These are phyloP conservation scores for Biancaea sappan DNA, from an alignment of 306 rosid species.

Conservation along the genomic window DNA sequence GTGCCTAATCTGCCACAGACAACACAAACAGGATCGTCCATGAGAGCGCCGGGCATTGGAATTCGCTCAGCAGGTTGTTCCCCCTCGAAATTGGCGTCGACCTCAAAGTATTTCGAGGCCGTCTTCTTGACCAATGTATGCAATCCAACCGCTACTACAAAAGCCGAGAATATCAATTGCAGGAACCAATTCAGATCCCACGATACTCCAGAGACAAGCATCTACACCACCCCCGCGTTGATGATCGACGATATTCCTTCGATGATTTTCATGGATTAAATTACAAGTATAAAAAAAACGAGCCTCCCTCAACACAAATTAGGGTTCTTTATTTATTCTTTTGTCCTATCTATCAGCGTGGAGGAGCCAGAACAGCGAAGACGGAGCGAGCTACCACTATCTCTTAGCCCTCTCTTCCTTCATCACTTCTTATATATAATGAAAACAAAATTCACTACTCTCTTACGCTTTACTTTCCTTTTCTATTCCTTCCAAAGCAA, in stretches of 20 bases:
- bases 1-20: conserved; percentile 54
- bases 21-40: conserved; percentile 48
- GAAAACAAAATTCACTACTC: not conserved
- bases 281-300: not conserved
- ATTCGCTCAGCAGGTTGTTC: conserved; percentile 41
- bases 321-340: not conserved
- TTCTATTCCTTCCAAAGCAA: not conserved
- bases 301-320: not conserved
- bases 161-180: conserved; percentile 51
- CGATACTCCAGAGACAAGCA: conserved; percentile 74
- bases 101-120: conserved; percentile 90
- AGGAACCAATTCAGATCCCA: conserved; percentile 95
- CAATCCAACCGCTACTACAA: conserved; percentile 57
- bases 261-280: conserved; percentile 59
- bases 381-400: not conserved
- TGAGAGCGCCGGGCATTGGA: conserved; percentile 60
- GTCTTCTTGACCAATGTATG: conserved; percentile 68
- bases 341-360: not conserved
- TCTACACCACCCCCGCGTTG: conserved; percentile 56
- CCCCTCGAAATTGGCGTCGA: conserved; percentile 77
- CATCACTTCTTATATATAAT: not conserved
- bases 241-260: conserved; percentile 40
- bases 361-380: not conserved
- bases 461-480: not conserved
- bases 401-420: not conserved